phyloP scores from a whole-genome alignment of 73 alveolate genomes.

The Paramecium biaurelia region DNA sequence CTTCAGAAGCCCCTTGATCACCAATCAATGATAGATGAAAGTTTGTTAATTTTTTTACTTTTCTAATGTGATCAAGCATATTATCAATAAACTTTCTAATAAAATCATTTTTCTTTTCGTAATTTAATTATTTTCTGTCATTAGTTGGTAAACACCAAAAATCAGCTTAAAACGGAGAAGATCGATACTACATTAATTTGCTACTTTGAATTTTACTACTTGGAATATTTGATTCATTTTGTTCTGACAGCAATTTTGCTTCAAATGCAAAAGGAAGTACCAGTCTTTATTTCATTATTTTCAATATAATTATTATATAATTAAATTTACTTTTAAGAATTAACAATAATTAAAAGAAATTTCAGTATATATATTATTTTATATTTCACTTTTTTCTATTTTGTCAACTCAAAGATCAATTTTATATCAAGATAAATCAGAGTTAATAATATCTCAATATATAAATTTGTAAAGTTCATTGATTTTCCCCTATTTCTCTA shows the following conservation, averaged over 20 bases:
- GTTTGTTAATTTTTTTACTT: neutral
- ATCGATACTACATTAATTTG: neutral
- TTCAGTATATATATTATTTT: neutral
- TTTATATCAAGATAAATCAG: neutral
- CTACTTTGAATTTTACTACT: neutral
- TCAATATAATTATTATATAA: neutral
- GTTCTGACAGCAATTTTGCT: neutral
- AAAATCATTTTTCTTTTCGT: neutral
- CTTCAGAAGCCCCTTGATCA: neutral
- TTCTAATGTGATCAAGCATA: neutral
- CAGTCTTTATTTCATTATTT: neutral
- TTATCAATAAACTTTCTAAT: neutral
- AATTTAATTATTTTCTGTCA: neutral
- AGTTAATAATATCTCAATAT: neutral
- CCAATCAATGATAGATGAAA: neutral
- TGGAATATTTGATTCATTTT: neutral
- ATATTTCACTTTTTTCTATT: neutral
- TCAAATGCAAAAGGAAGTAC: neutral
- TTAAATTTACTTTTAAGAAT: neutral
- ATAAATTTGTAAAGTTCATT: neutral
- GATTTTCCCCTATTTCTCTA: neutral
- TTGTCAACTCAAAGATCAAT: neutral
- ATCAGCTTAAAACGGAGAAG: neutral
- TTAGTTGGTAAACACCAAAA: neutral
- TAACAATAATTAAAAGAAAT: no score